phyloP scores from a whole-genome alignment of 2,329 filamentous ascomycete species.

The Fusarium sarcochroum region DNA sequence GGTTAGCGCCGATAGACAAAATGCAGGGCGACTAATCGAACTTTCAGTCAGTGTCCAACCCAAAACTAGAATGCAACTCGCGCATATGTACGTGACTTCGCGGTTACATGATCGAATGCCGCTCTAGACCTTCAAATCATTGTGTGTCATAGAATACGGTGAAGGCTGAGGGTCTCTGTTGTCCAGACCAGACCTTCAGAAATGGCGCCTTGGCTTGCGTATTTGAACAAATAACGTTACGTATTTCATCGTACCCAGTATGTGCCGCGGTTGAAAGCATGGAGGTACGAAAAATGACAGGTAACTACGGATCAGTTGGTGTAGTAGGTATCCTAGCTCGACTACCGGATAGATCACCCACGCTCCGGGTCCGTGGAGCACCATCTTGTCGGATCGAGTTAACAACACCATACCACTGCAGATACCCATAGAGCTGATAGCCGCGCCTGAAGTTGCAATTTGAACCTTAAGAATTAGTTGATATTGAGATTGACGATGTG shows the following conservation, averaged over 20 bases:
- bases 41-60: background rate
- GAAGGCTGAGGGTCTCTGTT: background rate
- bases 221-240: conserved; percentile 27
- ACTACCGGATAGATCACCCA: conserved; percentile 33
- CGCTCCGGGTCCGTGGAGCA: conserved; percentile 44
- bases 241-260: background rate
- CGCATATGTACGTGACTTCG: background rate
- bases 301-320: background rate
- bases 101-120: background rate
- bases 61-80: background rate
- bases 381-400: conserved; percentile 21
- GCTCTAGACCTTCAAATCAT: background rate
- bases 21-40: background rate
- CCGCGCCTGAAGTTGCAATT: too few relatives aligned
- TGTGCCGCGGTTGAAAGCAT: background rate
- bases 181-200: background rate
- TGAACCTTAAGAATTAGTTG: too few relatives aligned
- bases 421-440: background rate
- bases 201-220: conserved; percentile 26
- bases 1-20: conserved; percentile 7
- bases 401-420: conserved; percentile 20
- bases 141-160: conserved; percentile 4
- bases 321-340: conserved; percentile 15
- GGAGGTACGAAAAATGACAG: background rate
- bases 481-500: background rate